These are phyloP conservation scores for Yueomyces sp. DNA, from an alignment of 805 yeast species.

Conservation along the genomic window DNA sequence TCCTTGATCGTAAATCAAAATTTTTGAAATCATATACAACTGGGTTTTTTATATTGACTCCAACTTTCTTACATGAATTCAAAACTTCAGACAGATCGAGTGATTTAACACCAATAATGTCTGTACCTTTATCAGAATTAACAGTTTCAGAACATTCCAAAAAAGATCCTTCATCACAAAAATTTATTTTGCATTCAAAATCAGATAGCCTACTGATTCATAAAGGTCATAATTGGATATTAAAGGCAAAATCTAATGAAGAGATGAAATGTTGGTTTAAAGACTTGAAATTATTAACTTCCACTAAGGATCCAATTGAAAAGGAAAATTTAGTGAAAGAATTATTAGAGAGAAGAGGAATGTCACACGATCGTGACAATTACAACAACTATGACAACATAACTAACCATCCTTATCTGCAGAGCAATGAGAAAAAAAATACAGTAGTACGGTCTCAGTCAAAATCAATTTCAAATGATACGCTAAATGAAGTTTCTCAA, in stretches of 20 bases:
- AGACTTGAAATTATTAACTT: constrained; percentile 57
- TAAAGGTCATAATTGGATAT: constrained; percentile 88
- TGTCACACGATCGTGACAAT: no score
- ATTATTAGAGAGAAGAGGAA: no score
- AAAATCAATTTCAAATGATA: background rate
- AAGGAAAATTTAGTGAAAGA: constrained; percentile 34
- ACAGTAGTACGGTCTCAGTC: background rate
- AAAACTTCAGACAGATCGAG: constrained; percentile 69
- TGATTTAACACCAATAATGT: constrained; percentile 74
- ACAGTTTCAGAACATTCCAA: constrained; percentile 71
- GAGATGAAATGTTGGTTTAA: constrained; percentile 75
- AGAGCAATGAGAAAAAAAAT: no score
- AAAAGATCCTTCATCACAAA: constrained; percentile 38
- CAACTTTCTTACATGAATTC: constrained; percentile 82
- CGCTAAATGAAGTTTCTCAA: no score
- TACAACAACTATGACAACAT: no score
- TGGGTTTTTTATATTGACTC: constrained; percentile 85
- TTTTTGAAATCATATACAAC: constrained; percentile 80
- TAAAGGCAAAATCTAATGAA: constrained; percentile 74
- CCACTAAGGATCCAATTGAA: constrained; percentile 43
- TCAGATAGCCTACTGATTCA: constrained; percentile 47
- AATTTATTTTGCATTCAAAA: constrained; percentile 69
- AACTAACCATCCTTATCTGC: no score
- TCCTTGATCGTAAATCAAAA: constrained; percentile 80
- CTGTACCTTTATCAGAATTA: constrained; percentile 67